These are phyloP conservation scores for Aspergillus bertholletiae DNA, from an alignment of 495 filamentous ascomycete species.

Conservation along the genomic window DNA sequence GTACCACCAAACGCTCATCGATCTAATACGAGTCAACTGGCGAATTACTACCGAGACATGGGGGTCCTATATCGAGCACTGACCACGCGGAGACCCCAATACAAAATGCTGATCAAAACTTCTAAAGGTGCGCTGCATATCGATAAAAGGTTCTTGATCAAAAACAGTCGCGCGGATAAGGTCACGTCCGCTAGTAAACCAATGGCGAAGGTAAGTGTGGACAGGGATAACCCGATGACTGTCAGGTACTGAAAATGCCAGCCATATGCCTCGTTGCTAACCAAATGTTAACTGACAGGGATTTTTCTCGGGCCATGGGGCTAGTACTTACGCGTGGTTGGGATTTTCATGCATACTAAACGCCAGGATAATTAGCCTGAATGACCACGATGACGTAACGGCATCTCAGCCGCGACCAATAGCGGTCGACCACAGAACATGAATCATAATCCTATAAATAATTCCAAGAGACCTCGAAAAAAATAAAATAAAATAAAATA, in stretches of 20 bases:
- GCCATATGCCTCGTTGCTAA: conserved; percentile 66
- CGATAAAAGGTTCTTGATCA: conserved; percentile 69
- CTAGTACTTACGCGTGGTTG: conserved; percentile 44
- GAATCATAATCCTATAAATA: conserved; percentile 10
- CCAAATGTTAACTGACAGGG: conserved; percentile 5
- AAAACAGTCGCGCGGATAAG: conserved; percentile 60
- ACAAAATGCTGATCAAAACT: conserved; percentile 78
- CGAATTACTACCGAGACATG: background rate
- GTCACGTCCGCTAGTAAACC: conserved; percentile 76
- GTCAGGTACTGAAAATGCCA: conserved; percentile 86
- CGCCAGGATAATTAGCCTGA: conserved; percentile 2
- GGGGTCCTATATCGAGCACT: background rate
- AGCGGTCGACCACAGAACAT: background rate
- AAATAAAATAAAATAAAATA: too few relatives aligned
- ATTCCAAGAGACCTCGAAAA: background rate
- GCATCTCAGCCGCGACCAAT: background rate
- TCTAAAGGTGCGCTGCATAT: conserved; percentile 74
- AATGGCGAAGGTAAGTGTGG: conserved; percentile 63
- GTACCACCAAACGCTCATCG: conserved; percentile 60
- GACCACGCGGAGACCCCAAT: conserved; percentile 67
- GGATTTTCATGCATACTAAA: conserved; percentile 44
- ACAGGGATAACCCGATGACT: conserved; percentile 71
- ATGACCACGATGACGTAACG: background rate
- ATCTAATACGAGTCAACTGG: conserved; percentile 41
- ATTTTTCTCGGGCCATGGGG: too few relatives aligned